Evolutionary conservation across 495 filamentous ascomycete species (phyloP).

Genomic region (Clavariopsis aquatica): DNA sequence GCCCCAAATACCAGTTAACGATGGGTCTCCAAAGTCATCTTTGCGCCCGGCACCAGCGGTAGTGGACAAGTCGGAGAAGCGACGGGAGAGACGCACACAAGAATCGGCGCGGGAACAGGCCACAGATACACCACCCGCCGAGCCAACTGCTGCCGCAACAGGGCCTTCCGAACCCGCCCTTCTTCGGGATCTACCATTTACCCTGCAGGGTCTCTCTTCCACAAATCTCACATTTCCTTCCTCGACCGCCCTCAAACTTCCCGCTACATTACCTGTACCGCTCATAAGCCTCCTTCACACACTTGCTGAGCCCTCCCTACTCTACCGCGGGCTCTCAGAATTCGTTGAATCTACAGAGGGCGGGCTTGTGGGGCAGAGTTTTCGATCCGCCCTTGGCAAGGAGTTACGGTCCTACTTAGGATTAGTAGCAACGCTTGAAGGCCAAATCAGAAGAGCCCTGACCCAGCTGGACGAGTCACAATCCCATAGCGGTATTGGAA

Average conservation of each 20-base stretch:
- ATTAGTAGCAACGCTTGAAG: constrained; percentile 90
- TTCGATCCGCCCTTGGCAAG: constrained; percentile 81
- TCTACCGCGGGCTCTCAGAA: constrained; percentile 74
- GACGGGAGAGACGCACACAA: constrained; percentile 66
- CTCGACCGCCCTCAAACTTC: constrained; percentile 67
- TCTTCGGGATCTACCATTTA: constrained; percentile 88
- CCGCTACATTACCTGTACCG: constrained; percentile 75
- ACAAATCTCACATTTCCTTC: constrained; percentile 74
- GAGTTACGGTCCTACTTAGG: constrained; percentile 89
- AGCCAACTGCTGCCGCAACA: constrained; percentile 1
- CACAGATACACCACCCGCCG: constrained; percentile 13
- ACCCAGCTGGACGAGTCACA: constrained; percentile 65
- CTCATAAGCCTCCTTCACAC: constrained; percentile 86
- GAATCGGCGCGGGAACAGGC: constrained; percentile 60
- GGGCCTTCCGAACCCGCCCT: constrained; percentile 65
- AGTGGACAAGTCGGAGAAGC: constrained; percentile 55
- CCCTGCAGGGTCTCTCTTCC: constrained; percentile 89
- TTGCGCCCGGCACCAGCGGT: constrained; percentile 7
- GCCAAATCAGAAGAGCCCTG: constrained; percentile 83
- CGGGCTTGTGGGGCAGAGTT: constrained; percentile 83
- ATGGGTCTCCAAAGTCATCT: constrained; percentile 30
- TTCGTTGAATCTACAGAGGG: constrained; percentile 76
- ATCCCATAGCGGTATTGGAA: constrained; percentile 67
- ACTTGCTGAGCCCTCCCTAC: constrained; percentile 86
- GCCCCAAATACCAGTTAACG: constrained; percentile 46